Percentiles rank a stretch among this genome's conserved stretches.
These are phyloP conservation scores for Penicillium lividum DNA, from an alignment of 495 filamentous ascomycete species.

Conservation along the genomic window DNA sequence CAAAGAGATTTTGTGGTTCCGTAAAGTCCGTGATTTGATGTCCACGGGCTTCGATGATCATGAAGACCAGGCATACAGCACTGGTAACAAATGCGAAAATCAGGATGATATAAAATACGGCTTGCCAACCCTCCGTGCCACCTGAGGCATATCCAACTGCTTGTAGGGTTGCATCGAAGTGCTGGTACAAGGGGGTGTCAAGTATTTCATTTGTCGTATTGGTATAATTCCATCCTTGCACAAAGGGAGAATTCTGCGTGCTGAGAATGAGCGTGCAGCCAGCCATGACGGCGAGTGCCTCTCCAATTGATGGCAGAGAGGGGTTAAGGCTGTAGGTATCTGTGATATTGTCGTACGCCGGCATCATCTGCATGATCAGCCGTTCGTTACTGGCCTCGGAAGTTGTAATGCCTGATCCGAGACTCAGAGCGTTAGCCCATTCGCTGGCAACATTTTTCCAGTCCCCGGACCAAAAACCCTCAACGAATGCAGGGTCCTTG, in stretches of 20 bases:
- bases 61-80: slow-evolving; percentile 58
- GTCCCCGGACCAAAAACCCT: slow-evolving; percentile 39
- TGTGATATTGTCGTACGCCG: slow-evolving; percentile 15
- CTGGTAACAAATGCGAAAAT: slow-evolving; percentile 62
- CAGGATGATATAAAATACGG: slow-evolving; percentile 63
- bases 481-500: slow-evolving; percentile 33
- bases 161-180: slow-evolving; percentile 58
- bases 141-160: slow-evolving; percentile 65
- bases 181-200: slow-evolving; percentile 39
- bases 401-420: slow-evolving; percentile 60
- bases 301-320: slow-evolving; percentile 60
- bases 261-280: slow-evolving; percentile 62
- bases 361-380: slow-evolving; percentile 58
- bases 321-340: slow-evolving; percentile 30
- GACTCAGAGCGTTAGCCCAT: slow-evolving; percentile 57
- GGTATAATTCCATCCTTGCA: slow-evolving; percentile 57
- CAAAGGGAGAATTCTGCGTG: slow-evolving; percentile 54
- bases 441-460: slow-evolving; percentile 60
- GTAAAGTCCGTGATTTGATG: slow-evolving; percentile 73
- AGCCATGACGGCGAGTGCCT: slow-evolving; percentile 66
- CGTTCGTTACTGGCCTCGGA: slow-evolving; percentile 62
- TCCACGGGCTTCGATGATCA: slow-evolving; percentile 47
- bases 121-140: slow-evolving; percentile 56
- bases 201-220: slow-evolving; percentile 27
- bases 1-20: slow-evolving; percentile 71